Evolutionary conservation across 305 asterid species (phyloP), one percentile per base, ranked within the genome.

Genomic region (Solanum hybrid): DNA sequence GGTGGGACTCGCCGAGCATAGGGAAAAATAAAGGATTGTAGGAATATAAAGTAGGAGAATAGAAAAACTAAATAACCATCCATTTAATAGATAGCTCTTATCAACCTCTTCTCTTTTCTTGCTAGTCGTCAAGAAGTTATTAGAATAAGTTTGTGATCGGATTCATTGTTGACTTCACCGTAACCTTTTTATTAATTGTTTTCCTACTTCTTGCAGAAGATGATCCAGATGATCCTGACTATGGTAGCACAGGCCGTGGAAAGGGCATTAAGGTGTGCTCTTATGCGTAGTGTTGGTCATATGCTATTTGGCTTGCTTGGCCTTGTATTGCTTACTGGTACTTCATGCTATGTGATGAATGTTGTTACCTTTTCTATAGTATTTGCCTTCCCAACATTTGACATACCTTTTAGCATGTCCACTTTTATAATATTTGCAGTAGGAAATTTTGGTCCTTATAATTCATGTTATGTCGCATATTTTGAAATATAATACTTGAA

Each of bases 221-320:
- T 90, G 99, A 98, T 91, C 99, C 98, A 5, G 98, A 93, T 81
- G 99, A 98, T 90, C 99, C 99, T 83, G 95, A 95, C 91, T 93
- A 68, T 91, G 97, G 95, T 79, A 95, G 95, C 90, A 72, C 94
- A 78, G 91, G 94, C 61, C 95, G 94, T 81, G 94, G 91, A 89
- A 91, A 91, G 90, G 95, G 93, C 89, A 94, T 89, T 93, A 95
- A 95, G 99, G 98, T 96, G 89, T 73, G 88, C 77, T 91, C 5
- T 86, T 70, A 75, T 91, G 89, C 79, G 7, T 87, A 82, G 82
- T 90, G 68, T 88, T 57, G 78, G 13, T 85, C 88, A 80, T 45
- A 80, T 89, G 13, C 77, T 84, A 57, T 38, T 24, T 20, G n/a
- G 39, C 78, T 39, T 87, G 20, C 65, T 38, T 79, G 90, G 37